These are phyloP conservation scores for Eutrema japonicum DNA, from an alignment of 345 rosid species.

Conservation along the genomic window DNA sequence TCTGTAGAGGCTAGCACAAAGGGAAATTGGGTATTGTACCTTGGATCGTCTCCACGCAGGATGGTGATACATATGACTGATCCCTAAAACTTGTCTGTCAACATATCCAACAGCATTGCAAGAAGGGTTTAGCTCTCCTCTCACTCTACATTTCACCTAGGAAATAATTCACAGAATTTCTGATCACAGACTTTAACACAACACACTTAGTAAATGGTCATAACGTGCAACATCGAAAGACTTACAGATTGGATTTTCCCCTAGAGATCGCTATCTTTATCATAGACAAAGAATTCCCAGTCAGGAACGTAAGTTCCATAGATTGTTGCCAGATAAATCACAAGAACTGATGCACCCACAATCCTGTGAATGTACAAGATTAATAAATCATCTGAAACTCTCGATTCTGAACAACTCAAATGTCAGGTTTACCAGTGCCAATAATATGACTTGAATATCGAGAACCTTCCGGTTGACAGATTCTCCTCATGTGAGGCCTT, in stretches of 20 bases:
- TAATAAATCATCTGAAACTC: not conserved
- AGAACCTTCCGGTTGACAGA: constrained; percentile 46
- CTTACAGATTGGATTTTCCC: constrained; percentile 69
- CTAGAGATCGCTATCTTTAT: constrained; percentile 55
- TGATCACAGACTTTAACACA: not conserved
- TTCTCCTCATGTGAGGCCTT: constrained; percentile 47
- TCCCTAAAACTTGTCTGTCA: constrained; percentile 76
- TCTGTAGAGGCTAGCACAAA: not conserved
- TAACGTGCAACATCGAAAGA: not conserved
- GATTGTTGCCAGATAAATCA: constrained; percentile 57
- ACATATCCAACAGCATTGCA: constrained; percentile 87
- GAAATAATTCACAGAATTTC: not conserved
- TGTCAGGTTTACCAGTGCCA: constrained; percentile 69
- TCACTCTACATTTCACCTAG: constrained; percentile 74
- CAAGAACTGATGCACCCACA: constrained; percentile 57
- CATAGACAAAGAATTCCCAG: constrained; percentile 66
- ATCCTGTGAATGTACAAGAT: constrained; percentile 57
- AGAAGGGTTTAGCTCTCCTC: constrained; percentile 83
- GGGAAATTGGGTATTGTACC: constrained; percentile 45
- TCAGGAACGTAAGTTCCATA: constrained; percentile 77
- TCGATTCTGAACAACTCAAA: not conserved
- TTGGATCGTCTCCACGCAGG: constrained; percentile 96
- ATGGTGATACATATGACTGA: constrained; percentile 70
- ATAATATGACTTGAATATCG: constrained; percentile 57
- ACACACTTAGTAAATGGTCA: constrained; percentile 14